A percentile compares a stretch with the other conserved stretches of the same genome.
Evolutionary conservation across 2,329 filamentous ascomycete species (phyloP).

Genomic region (Aspergillus costaricaensis): DNA sequence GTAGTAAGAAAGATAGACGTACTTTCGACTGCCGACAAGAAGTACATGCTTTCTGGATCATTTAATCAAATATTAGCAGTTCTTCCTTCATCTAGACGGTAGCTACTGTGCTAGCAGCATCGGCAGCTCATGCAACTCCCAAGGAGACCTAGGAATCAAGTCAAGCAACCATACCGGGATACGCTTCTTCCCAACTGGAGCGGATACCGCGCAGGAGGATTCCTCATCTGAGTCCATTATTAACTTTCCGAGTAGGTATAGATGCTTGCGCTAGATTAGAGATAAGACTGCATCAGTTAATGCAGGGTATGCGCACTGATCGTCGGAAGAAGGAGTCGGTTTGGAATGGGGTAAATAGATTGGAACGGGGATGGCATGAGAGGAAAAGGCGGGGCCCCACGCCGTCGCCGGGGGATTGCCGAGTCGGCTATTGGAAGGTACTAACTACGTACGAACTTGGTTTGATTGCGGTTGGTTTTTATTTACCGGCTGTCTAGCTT

Average conservation of each 20-base stretch:
- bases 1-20: neutral
- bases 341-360: neutral
- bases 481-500: too few relatives aligned
- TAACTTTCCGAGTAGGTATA: neutral
- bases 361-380: neutral
- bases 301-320: neutral
- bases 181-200: constrained; percentile 36
- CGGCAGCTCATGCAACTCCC: too few relatives aligned
- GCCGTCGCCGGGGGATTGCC: neutral
- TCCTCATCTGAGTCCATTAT: constrained; percentile 26
- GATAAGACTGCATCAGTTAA: neutral
- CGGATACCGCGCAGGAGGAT: constrained; percentile 22
- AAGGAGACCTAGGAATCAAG: too few relatives aligned
- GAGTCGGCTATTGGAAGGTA: neutral
- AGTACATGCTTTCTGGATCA: constrained; percentile 38
- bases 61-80: too few relatives aligned
- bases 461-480: too few relatives aligned
- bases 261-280: too few relatives aligned
- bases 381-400: neutral
- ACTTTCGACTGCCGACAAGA: constrained; percentile 43
- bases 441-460: too few relatives aligned
- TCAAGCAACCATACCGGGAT: constrained; percentile 31
- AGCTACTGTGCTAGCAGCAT: too few relatives aligned
- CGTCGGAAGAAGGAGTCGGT: neutral
- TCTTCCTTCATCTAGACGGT: too few relatives aligned